A percentile compares a stretch with the other conserved stretches of the same genome.
Conservation (phyloP, 176 grass and related monocot genomes). For the Lolium multiflorum region DNA sequence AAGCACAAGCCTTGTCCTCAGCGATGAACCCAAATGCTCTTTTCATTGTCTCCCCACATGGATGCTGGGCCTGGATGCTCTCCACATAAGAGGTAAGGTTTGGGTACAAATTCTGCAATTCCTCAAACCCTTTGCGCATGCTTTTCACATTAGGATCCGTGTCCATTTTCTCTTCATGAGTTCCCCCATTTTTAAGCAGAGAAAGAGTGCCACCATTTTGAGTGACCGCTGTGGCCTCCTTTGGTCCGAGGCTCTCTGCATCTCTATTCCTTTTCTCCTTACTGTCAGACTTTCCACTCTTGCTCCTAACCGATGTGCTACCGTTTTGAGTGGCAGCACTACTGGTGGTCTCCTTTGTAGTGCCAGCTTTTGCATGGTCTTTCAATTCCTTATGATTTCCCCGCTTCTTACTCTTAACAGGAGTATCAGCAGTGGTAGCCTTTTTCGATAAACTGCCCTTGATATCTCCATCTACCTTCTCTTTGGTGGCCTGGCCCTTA, state of each 20-base stretch:
- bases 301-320: not conserved
- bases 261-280: slow-evolving; percentile 24
- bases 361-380: not conserved
- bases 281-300: slow-evolving; percentile 11
- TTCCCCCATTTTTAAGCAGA: not conserved
- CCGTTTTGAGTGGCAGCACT: not conserved
- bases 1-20: slow-evolving; percentile 44
- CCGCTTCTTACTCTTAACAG: slow-evolving; percentile 25
- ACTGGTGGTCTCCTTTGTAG: not conserved
- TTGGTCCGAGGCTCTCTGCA: not conserved
- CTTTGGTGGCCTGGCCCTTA: slow-evolving; percentile 5
- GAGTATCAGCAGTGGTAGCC: not conserved
- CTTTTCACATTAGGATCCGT: slow-evolving; percentile 14
- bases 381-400: slow-evolving; percentile 1
- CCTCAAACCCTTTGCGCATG: slow-evolving; percentile 20
- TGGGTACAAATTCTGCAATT: slow-evolving; percentile 42
- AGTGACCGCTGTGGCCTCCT: not conserved
- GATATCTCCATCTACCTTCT: not conserved
- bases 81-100: slow-evolving; percentile 49
- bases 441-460: slow-evolving; percentile 20
- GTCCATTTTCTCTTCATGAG: slow-evolving; percentile 24
- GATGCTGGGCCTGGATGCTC: slow-evolving; percentile 30
- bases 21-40: slow-evolving; percentile 45
- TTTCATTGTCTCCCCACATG: slow-evolving; percentile 47
- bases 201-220: not conserved